Conservation (phyloP, 176 grass and related monocot genomes). For the Secale cereale region DNA sequence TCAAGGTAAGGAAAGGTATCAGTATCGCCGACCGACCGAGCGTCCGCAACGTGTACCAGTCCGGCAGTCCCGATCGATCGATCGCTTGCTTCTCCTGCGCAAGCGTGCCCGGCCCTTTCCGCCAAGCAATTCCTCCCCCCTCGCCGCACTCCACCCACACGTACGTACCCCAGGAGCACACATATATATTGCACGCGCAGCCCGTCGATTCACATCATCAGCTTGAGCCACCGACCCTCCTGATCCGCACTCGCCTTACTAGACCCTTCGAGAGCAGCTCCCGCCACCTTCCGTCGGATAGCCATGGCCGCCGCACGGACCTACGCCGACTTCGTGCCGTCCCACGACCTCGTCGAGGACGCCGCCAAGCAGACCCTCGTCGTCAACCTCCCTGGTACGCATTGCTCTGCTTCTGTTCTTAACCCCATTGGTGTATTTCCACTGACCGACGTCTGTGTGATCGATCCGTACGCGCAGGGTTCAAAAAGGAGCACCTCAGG, state of each 20-base stretch:
- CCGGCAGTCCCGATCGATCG: too few species aligned
- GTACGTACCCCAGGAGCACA: neutral
- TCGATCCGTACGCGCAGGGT: conserved; percentile 1
- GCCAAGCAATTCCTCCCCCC: conserved; percentile 29
- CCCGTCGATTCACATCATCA: neutral
- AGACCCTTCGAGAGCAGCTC: neutral
- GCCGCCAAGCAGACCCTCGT: neutral
- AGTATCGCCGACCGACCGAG: neutral
- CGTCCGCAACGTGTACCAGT: neutral
- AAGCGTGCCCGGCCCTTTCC: neutral
- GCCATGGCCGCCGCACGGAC: conserved; percentile 19
- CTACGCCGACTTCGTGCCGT: conserved; percentile 28
- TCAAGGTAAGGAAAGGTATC: conserved; percentile 28
- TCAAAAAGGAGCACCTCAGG: conserved; percentile 45
- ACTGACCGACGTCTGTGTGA: neutral
- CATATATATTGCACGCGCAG: neutral
- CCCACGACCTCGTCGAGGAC: neutral
- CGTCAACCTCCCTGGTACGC: conserved; percentile 33
- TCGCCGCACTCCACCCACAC: conserved; percentile 1
- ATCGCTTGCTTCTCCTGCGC: neutral
- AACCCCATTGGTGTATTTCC: neutral
- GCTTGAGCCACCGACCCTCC: neutral
- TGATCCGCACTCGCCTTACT: neutral
- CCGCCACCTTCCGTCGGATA: neutral
- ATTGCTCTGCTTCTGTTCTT: neutral